Base-by-base conservation (phyloP, 2,329 filamentous ascomycete species). In the Cercospora brassicicola region DNA sequence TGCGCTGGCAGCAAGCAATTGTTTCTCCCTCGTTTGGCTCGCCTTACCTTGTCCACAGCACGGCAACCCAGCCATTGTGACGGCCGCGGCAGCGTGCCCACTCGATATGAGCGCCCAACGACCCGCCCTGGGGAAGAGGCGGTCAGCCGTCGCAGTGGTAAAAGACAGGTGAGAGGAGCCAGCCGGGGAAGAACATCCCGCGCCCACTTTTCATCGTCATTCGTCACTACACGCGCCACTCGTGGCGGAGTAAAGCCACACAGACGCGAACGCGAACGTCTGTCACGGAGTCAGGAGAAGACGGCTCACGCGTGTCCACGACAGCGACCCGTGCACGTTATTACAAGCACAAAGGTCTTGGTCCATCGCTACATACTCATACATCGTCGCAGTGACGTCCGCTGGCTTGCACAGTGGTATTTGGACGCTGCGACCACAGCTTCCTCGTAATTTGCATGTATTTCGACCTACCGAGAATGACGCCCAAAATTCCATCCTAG, bases 401-500 rank as follows among this genome's bases (percentile, higher is more conserved):
- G 4, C 45, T 13, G 18, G 4, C 45, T 51, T 15, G 20, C 45
- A 23, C 20, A 51, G 45, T 23, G 2, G 42, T 48, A 18, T 48
- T 18, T 0, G 9, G 18, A 20, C n/a, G 23, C 42, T 48, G 13
- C 20, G 13, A 51, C 18, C 5, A 23, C 45, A 51, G 20, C 45
- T 51, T 51, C 45, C 26, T 11, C 18, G 36, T 26, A 6, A 51
- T 26, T 15, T 51, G 45, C 18, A 51, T 13, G 26, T 13, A 13
- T 18, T 51, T 51, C 18, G 4, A 51, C 45, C 45, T 51, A 51
- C 20, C 11, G 20, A 51, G 45, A 10, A 23, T 51, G 45, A 9
- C 30, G 26, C 8, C 69, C 72, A 59, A 73, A 72, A 11, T 62
- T 64, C 67, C 71, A 72, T 11, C 62, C 65, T 7, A 72, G 56